Evolutionary conservation across 768 basidiomycete genomes (phyloP).

Genomic region (Termitomyces sp.): DNA sequence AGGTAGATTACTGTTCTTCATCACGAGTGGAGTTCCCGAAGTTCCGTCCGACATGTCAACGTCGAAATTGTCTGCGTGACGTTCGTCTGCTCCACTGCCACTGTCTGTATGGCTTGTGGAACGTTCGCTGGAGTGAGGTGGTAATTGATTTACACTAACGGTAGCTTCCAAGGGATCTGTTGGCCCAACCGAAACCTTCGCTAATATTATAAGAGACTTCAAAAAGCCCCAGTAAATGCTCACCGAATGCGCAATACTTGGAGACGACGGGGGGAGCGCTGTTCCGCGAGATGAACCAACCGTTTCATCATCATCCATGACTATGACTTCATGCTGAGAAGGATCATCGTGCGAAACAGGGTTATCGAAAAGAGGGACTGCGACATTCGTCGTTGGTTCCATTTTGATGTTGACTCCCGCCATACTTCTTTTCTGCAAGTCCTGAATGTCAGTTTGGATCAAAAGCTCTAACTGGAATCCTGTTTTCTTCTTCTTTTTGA

Average conservation of each 20-base stretch:
- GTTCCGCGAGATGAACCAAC: not conserved
- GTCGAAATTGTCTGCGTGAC: not conserved
- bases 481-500: slow-evolving; percentile 7
- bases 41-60: not conserved
- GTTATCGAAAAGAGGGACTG: not conserved
- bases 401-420: slow-evolving; percentile 1
- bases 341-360: not conserved
- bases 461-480: slow-evolving; percentile 6
- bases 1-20: not conserved
- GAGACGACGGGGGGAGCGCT: not conserved
- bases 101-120: not conserved
- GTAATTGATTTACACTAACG: not conserved
- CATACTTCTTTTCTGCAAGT: slow-evolving; percentile 9
- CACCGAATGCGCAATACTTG: not conserved
- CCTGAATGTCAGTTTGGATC: slow-evolving; percentile 13
- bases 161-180: not conserved
- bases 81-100: not conserved
- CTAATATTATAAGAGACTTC: not conserved
- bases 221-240: not conserved
- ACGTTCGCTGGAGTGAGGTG: not conserved
- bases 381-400: slow-evolving; percentile 5
- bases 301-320: slow-evolving; percentile 1
- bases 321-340: not conserved
- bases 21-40: not conserved
- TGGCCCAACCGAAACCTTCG: not conserved